Evolutionary conservation across 768 basidiomycete species (phyloP), one percentile per base, ranked within the genome.

Genomic region (Psilocybe cyanescens): DNA sequence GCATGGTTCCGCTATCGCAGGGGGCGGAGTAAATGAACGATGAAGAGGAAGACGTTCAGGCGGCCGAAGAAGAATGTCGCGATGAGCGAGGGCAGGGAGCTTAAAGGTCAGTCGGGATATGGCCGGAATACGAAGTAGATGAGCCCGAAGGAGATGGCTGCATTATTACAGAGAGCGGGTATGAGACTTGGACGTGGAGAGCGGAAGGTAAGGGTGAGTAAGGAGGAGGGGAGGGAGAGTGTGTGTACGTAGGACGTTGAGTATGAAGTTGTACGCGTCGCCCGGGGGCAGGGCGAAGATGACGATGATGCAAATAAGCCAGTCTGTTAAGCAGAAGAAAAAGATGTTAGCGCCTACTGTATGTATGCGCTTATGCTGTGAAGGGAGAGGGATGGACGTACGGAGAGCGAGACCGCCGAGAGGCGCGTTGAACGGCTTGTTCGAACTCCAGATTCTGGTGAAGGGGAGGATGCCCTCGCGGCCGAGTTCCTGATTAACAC

Each of bases 201-300:
- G 33, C 28, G 31, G 24, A 14, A 19, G 5, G 24, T 24, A 24
- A 24, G 24, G 24, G 24, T 24, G 17, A 17, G 41, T 8, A 41
- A 44, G 16, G 24, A 39, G 24, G 12, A 0, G 46, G 4, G 0
- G 17, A 2, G 29, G 12, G 8, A 3, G 1, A 0, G 4, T 2
- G 19, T 9, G 29, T 3, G 3, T 45, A 72, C 85, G 52, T 64
- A 86, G 85, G 65, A 78, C 71, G 67, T 84, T 86, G 66, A 87
- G 72, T 29, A 85, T 77, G 69, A 91, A 88, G 55, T 81, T 79
- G 69, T 87, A 91, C 0, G 87, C 86, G 63, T 90, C 89, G 3
- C 89, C 88, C 0, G 86, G 79, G 0, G 89, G 89, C 0, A 78
- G 65, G n/a, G 70, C 70, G 55, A 79, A 73, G 28, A 79, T 74